These are phyloP conservation scores for Canavalia ensiformis DNA, from an alignment of 306 rosid species.

Conservation along the genomic window DNA sequence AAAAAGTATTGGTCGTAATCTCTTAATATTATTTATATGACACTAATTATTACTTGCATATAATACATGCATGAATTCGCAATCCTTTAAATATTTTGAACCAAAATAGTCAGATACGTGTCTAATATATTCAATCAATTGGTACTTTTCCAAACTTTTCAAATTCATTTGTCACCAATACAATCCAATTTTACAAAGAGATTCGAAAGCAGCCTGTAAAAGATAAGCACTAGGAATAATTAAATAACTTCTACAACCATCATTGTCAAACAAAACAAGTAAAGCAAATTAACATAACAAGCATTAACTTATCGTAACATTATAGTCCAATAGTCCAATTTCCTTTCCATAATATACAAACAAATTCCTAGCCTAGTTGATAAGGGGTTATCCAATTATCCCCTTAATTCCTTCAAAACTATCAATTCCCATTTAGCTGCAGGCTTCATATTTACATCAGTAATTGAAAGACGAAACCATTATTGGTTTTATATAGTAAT, in stretches of 20 bases:
- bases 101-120: neutral
- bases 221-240: neutral
- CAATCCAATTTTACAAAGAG: slow-evolving; percentile 28
- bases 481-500: neutral
- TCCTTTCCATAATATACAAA: slow-evolving; percentile 21
- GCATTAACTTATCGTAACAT: slow-evolving; percentile 20
- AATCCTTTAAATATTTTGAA: neutral
- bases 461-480: neutral
- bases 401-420: slow-evolving; percentile 17
- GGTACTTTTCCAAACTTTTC: neutral
- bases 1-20: neutral
- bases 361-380: neutral
- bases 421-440: neutral
- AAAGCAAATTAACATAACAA: neutral
- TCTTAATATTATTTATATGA: neutral
- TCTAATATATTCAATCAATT: slow-evolving; percentile 13
- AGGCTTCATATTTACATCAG: neutral
- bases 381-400: neutral
- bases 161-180: slow-evolving; percentile 30
- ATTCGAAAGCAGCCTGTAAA: slow-evolving; percentile 25
- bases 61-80: neutral
- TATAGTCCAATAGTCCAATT: slow-evolving; percentile 1
- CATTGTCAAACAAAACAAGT: slow-evolving; percentile 26
- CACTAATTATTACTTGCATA: slow-evolving; percentile 2
- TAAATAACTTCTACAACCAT: slow-evolving; percentile 21